Evolutionary conservation across 2,329 filamentous ascomycete genomes (phyloP).

Genomic region (Penicillium olsonii): DNA sequence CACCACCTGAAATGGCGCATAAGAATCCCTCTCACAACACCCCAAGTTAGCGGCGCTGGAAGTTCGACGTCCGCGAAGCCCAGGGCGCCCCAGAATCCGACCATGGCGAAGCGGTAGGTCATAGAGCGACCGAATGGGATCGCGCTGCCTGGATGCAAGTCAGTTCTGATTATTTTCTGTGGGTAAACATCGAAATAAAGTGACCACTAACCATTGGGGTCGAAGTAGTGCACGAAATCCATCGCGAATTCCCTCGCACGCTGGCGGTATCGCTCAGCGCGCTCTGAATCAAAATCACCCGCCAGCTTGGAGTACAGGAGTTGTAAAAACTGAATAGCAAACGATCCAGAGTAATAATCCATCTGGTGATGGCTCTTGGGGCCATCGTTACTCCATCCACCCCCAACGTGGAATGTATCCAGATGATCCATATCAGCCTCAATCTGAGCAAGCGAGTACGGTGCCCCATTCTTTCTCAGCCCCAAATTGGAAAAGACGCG

Average conservation of each 20-base stretch:
- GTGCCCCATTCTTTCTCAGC: slow-evolving; percentile 71
- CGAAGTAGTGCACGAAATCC: slow-evolving; percentile 76
- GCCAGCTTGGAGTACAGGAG: slow-evolving; percentile 74
- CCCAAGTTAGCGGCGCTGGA: slow-evolving; percentile 72
- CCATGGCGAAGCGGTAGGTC: slow-evolving; percentile 82
- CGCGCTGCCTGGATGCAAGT: slow-evolving; percentile 51
- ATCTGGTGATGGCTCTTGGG: slow-evolving; percentile 78
- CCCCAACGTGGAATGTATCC: slow-evolving; percentile 78
- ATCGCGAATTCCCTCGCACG: slow-evolving; percentile 67
- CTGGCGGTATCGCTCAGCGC: slow-evolving; percentile 69
- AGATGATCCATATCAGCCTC: slow-evolving; percentile 76
- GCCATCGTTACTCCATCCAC: slow-evolving; percentile 80
- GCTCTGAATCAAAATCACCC: slow-evolving; percentile 62
- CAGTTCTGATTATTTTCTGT: not conserved
- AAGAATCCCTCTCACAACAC: slow-evolving; percentile 74
- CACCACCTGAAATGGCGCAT: slow-evolving; percentile 77
- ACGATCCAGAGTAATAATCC: slow-evolving; percentile 82
- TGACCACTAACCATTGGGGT: slow-evolving; percentile 57
- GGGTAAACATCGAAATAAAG: not conserved
- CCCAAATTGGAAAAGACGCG: slow-evolving; percentile 81
- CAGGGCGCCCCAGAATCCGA: slow-evolving; percentile 78
- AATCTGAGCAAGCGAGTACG: slow-evolving; percentile 68
- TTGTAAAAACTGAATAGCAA: slow-evolving; percentile 79
- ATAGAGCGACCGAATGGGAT: slow-evolving; percentile 78
- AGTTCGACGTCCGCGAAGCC: slow-evolving; percentile 75